Evolutionary conservation across 768 basidiomycete genomes (phyloP).

Genomic region (Tulasnella sp.): DNA sequence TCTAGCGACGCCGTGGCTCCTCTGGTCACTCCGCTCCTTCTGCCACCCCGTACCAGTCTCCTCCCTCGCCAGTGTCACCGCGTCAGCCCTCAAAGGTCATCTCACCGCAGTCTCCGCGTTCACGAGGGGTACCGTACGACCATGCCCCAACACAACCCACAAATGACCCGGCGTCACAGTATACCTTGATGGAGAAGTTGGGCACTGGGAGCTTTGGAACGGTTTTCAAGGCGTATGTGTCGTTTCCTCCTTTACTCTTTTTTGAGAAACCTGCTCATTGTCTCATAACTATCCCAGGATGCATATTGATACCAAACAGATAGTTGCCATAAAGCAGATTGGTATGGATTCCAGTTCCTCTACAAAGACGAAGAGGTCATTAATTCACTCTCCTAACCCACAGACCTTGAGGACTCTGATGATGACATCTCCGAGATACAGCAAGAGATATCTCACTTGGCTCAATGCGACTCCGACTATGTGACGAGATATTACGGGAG

Average conservation of each 20-base stretch:
- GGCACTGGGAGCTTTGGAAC: constrained; percentile 95
- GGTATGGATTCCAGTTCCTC: constrained; percentile 37
- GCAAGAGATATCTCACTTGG: constrained; percentile 92
- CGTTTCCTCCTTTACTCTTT: not conserved
- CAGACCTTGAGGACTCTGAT: constrained; percentile 95
- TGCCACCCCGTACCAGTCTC: too few species aligned
- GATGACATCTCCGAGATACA: constrained; percentile 99
- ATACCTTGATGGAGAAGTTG: constrained; percentile 89
- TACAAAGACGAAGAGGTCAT: not conserved
- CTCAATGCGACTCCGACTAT: constrained; percentile 91
- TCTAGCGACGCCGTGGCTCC: too few species aligned
- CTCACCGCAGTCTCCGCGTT: not conserved
- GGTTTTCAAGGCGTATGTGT: constrained; percentile 77
- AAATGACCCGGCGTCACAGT: constrained; percentile 78
- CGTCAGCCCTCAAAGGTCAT: too few species aligned
- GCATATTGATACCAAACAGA: constrained; percentile 86
- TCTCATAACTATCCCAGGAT: constrained; percentile 31
- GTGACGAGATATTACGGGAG: constrained; percentile 95
- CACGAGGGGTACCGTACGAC: not conserved
- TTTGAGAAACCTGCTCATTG: not conserved
- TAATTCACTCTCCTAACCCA: not conserved
- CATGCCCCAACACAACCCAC: not conserved
- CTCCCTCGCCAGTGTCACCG: too few species aligned
- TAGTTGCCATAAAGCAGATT: constrained; percentile 97
- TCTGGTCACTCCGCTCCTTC: too few species aligned